Percentiles rank a stretch among this genome's conserved stretches.
Conservation (phyloP, 2,329 filamentous ascomycete genomes). For the Cladosporium sp. region DNA sequence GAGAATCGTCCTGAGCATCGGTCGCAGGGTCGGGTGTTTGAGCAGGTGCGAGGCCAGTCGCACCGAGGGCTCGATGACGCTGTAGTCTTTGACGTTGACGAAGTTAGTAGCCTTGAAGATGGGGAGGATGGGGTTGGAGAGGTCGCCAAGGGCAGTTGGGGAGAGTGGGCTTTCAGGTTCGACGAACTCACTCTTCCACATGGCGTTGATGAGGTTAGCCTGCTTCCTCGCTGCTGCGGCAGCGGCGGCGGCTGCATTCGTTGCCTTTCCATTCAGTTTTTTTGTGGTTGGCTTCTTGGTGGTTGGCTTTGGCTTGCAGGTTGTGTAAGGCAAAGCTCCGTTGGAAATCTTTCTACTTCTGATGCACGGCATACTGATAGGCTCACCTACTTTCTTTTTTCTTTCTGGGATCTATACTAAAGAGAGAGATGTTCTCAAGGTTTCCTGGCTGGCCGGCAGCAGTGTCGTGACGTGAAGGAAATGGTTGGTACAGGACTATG, state of each 20-base stretch:
- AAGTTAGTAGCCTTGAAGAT: constrained; percentile 14
- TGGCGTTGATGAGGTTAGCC: not conserved
- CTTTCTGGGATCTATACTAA: not conserved
- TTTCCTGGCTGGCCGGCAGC: not conserved
- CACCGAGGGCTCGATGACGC: not conserved
- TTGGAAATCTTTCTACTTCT: not conserved
- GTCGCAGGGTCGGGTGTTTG: not conserved
- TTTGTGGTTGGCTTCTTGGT: not conserved
- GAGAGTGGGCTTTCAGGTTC: not conserved
- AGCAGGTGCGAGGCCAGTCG: constrained; percentile 3
- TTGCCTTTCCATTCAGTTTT: not conserved
- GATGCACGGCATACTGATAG: not conserved
- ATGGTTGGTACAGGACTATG: not conserved
- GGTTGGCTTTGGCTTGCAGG: not conserved
- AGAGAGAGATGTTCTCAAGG: not conserved
- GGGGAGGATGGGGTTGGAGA: constrained; percentile 6
- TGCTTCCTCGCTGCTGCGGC: not conserved
- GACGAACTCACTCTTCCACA: constrained; percentile 9
- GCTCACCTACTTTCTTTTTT: not conserved
- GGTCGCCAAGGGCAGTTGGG: not conserved
- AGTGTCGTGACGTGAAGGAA: not conserved
- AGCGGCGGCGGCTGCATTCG: too few species aligned
- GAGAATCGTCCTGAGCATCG: constrained; percentile 10
- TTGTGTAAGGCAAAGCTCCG: not conserved
- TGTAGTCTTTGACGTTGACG: not conserved